Base-by-base conservation (phyloP, 805 yeast genomes). In the Metschnikowia lunata region DNA sequence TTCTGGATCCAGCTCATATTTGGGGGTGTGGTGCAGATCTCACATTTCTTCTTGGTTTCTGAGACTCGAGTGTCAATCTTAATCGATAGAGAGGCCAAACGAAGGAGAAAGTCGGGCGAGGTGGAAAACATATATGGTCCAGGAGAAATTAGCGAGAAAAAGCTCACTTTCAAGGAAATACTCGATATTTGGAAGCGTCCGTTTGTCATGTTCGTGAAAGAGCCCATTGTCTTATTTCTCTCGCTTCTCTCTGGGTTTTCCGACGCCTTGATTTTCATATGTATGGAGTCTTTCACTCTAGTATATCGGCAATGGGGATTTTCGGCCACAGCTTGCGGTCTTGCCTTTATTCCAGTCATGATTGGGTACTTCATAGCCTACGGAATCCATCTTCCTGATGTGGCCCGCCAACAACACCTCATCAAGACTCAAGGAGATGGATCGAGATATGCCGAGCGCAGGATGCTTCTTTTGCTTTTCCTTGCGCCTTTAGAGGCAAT, bases 171-270 rank as follows among this genome's bases (percentile, higher is more conserved):
- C 18, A 55, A 57, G 30, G 63, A 61, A 36, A 51, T 62, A 7
- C 39, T 64, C 13, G 39, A 38, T 10, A 64, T 63, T 30, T 68
- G 74, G 72, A 48, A 49, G 31, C 62, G 74, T 34, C 74, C 74
- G 7, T 68, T 68, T 48, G 63, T 57, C 32, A 67, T 67, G 71
- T 67, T 66, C 38, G 35, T 61, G 23, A 57, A 47, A 8, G 73
- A 68, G 45, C 73, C 73, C 11, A 68, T 68, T 43, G 72, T 67
- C 29, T 53, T 67, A 33, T 67, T 65, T 31, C 59, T 67, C 34
- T 64, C 69, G 7, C 56, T 68, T 34, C 62, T 68, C 37, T 64
- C 71, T 6, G 73, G 73, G 7, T 68, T 68, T 49, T 61, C 69
- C 4, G 73, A 68, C 49, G 72, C 72, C 8, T 60, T 67, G 52